A percentile compares a stretch with the other conserved stretches of the same genome.
phyloP scores from a whole-genome alignment of 2,329 filamentous ascomycete genomes.

The Capronia americana region DNA sequence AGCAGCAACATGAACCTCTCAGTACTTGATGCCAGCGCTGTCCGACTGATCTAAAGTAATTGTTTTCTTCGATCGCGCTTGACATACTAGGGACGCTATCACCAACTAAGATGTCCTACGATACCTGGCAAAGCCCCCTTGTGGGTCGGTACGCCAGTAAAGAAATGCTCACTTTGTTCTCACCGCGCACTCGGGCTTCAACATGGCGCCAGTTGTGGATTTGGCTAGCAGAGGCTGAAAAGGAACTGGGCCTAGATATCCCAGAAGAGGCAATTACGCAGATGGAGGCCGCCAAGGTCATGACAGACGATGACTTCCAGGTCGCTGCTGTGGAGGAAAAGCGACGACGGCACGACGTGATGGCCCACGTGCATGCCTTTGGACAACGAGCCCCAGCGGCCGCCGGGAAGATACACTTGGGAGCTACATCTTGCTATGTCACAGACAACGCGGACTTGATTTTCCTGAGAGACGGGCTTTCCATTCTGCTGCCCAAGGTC shows the following conservation, averaged over 20 bases:
- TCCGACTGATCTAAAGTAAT: background rate
- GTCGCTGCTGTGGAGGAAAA: conserved; percentile 79
- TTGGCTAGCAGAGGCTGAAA: conserved; percentile 80
- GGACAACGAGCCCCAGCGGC: conserved; percentile 75
- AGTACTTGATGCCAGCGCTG: background rate
- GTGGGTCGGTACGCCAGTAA: conserved; percentile 73
- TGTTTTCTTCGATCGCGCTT: background rate
- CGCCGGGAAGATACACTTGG: conserved; percentile 82
- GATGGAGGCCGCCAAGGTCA: conserved; percentile 74
- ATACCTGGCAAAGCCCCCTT: conserved; percentile 71
- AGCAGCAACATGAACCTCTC: conserved; percentile 1
- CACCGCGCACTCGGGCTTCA: conserved; percentile 72
- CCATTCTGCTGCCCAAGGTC: conserved; percentile 77
- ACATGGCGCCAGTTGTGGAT: conserved; percentile 89
- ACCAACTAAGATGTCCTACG: conserved; percentile 46
- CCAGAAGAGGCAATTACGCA: conserved; percentile 75
- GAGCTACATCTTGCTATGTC: conserved; percentile 65
- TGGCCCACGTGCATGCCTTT: conserved; percentile 75
- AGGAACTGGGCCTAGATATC: conserved; percentile 79
- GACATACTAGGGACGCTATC: background rate
- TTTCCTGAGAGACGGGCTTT: conserved; percentile 74
- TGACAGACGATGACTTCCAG: conserved; percentile 79
- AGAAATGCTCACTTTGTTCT: conserved; percentile 83
- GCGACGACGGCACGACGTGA: conserved; percentile 68
- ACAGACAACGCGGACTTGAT: conserved; percentile 80